Conservation (phyloP, 2,329 filamentous ascomycete species). For the Trichoderma atrobrunneum region DNA sequence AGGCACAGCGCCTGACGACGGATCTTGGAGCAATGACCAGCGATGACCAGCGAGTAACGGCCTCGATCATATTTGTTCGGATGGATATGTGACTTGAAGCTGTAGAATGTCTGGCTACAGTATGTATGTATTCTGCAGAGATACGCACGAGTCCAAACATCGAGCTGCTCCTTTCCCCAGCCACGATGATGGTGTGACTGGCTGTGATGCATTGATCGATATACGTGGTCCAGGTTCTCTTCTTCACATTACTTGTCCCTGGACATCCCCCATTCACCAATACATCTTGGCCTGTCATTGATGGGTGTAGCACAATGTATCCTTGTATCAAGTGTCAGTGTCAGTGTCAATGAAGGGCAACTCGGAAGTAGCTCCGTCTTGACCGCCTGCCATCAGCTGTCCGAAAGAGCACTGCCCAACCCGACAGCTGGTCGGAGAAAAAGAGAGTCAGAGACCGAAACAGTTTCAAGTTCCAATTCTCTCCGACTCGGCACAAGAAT, state of each 20-base stretch:
- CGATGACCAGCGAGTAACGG: neutral
- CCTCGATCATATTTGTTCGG: neutral
- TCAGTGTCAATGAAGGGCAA: constrained; percentile 20
- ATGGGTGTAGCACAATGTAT: constrained; percentile 9
- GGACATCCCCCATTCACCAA: constrained; percentile 10
- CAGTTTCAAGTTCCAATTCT: neutral
- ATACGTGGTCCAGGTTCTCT: neutral
- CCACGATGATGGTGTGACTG: neutral
- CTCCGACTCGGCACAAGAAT: neutral
- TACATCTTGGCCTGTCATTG: neutral
- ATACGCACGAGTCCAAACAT: neutral
- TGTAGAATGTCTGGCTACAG: too few relatives aligned
- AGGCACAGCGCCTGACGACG: neutral
- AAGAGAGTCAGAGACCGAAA: neutral
- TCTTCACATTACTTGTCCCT: neutral
- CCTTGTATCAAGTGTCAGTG: neutral
- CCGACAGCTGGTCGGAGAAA: constrained; percentile 12
- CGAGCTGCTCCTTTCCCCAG: neutral
- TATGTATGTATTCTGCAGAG: neutral
- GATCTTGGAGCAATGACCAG: neutral
- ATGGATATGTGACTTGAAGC: neutral
- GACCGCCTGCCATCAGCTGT: constrained; percentile 25
- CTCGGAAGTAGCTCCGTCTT: constrained; percentile 26
- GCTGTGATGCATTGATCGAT: neutral
- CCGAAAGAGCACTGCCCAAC: constrained; percentile 25